A percentile compares a stretch with the other conserved stretches of the same genome.
Conservation (phyloP, 352 stramenopile genomes). For the Pythium pyrilobum region DNA sequence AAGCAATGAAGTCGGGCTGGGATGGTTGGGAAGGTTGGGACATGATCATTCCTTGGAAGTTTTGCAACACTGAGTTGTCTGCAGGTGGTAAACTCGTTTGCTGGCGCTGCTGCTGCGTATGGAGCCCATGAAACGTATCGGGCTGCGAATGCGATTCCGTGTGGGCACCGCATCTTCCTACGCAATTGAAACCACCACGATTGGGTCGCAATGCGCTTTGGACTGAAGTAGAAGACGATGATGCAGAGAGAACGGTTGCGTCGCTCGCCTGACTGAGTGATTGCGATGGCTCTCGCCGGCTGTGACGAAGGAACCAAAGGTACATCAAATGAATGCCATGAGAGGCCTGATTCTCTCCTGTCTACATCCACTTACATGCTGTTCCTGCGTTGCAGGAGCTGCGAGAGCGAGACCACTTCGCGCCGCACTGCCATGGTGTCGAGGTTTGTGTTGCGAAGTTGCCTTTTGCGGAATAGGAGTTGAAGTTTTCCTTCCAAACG, state of each 20-base stretch:
- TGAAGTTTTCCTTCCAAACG: slow-evolving; percentile 13
- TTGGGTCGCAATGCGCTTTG: neutral
- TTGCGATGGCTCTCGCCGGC: slow-evolving; percentile 14
- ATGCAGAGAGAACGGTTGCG: neutral
- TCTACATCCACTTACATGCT: slow-evolving; percentile 2
- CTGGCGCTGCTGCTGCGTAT: neutral
- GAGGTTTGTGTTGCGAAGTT: neutral
- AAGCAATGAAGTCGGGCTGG: neutral
- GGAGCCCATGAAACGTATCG: neutral
- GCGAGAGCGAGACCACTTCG: slow-evolving; percentile 68
- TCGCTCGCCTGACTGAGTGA: slow-evolving; percentile 8
- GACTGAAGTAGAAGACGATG: neutral
- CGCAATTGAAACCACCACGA: no score
- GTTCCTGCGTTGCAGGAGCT: slow-evolving; percentile 58
- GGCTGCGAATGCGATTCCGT: neutral
- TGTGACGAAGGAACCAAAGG: slow-evolving; percentile 14
- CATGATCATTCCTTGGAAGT: neutral
- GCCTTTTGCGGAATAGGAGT: neutral
- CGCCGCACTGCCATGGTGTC: slow-evolving; percentile 49
- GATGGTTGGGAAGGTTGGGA: slow-evolving; percentile 1
- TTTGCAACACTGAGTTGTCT: neutral
- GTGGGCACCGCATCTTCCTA: neutral
- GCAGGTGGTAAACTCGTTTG: neutral
- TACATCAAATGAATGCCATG: neutral
- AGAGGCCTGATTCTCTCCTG: neutral